A percentile compares a stretch with the other conserved stretches of the same genome.
Conservation (phyloP, 2,329 filamentous ascomycete species). For the Tolypocladium capitatum region DNA sequence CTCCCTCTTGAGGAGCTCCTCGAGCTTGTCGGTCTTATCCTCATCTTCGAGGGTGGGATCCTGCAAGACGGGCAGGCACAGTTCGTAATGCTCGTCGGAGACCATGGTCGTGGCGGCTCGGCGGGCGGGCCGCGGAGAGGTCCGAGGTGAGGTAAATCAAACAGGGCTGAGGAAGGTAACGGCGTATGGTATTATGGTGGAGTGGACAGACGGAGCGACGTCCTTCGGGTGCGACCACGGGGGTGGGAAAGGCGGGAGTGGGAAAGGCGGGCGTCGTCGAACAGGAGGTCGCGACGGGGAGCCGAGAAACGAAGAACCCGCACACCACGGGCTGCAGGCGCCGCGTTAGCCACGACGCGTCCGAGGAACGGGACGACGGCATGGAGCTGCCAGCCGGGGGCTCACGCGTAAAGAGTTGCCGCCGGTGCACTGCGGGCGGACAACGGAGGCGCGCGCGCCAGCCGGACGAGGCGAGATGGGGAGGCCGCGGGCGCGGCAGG, state of each 20-base stretch:
- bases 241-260: neutral
- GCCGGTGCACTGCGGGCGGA: neutral
- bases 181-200: neutral
- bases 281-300: neutral
- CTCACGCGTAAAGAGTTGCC: neutral
- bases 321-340: neutral
- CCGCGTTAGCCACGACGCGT: neutral
- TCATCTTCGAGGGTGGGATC: constrained; percentile 77
- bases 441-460: too few species aligned
- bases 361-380: neutral
- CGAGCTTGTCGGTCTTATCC: constrained; percentile 84
- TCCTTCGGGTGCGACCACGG: neutral
- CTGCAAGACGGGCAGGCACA: constrained; percentile 79
- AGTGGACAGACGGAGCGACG: neutral
- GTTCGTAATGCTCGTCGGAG: constrained; percentile 82
- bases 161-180: neutral
- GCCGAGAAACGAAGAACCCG: neutral
- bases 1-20: constrained; percentile 71
- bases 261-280: neutral
- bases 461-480: too few species aligned
- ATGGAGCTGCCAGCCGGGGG: neutral
- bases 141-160: neutral
- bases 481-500: constrained; percentile 3
- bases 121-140: neutral
- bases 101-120: constrained; percentile 50